Evolutionary conservation across 495 filamentous ascomycete species (phyloP).

Genomic region (Penicillium coprophilum): DNA sequence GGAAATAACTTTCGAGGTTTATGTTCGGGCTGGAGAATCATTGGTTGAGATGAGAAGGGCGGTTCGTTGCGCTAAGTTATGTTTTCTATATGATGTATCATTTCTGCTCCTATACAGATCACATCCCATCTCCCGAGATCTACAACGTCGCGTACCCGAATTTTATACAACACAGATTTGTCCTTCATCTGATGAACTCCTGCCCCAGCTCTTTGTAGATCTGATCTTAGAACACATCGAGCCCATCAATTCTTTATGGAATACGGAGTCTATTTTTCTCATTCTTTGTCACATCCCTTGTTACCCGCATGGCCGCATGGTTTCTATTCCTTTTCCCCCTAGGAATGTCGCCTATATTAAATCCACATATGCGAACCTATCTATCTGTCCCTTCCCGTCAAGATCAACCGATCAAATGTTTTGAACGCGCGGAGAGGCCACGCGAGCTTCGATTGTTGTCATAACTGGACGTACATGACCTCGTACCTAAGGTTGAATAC

Average conservation of each 20-base stretch:
- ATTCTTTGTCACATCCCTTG: constrained; percentile 19
- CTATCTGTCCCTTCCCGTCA: no score
- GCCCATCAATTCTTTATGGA: background rate
- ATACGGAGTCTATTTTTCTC: background rate
- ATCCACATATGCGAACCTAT: constrained; percentile 12
- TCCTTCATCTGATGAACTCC: no score
- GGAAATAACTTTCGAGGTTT: constrained; percentile 37
- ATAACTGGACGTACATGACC: background rate
- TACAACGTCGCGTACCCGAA: no score
- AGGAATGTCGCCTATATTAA: constrained; percentile 16
- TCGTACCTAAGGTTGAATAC: background rate
- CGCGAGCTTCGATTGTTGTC: background rate
- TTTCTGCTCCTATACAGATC: background rate
- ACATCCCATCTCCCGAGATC: background rate
- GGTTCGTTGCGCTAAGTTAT: no score
- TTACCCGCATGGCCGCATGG: constrained; percentile 23
- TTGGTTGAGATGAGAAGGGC: constrained; percentile 39
- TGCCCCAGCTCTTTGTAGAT: background rate
- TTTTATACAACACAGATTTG: no score
- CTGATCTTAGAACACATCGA: background rate
- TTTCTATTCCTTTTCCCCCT: constrained; percentile 1
- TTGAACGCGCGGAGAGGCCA: background rate
- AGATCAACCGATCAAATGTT: background rate
- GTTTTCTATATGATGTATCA: no score
- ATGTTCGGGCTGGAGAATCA: constrained; percentile 34